Evolutionary conservation across 495 filamentous ascomycete species (phyloP).

Genomic region (Alectoria sarmentosa): DNA sequence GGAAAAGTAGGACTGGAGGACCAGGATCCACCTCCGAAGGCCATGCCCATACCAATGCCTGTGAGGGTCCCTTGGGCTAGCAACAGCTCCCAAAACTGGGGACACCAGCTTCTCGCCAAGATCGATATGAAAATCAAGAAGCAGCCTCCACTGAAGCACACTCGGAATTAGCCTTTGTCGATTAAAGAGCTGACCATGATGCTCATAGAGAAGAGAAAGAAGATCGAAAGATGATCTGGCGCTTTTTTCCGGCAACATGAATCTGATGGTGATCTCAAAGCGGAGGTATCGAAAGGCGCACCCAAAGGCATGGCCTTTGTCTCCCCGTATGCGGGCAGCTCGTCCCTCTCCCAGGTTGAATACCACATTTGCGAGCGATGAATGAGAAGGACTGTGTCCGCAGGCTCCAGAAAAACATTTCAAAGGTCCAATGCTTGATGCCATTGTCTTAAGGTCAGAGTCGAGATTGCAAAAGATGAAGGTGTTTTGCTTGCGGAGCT

Average conservation of each 20-base stretch:
- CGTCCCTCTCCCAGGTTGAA: conserved; percentile 12
- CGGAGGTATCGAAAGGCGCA: no score
- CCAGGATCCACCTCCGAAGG: conserved; percentile 56
- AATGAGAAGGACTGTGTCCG: neutral
- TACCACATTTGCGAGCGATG: neutral
- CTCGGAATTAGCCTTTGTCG: conserved; percentile 21
- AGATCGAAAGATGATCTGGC: no score
- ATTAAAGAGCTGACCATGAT: no score
- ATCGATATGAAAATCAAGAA: conserved; percentile 57
- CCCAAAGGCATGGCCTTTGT: no score
- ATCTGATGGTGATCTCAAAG: no score
- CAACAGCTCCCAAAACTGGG: conserved; percentile 65
- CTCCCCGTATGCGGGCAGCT: no score
- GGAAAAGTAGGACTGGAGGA: conserved; percentile 1
- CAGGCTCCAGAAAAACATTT: neutral
- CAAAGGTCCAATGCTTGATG: neutral
- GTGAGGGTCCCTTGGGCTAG: conserved; percentile 68
- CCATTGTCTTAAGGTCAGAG: neutral
- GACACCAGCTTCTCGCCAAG: conserved; percentile 60
- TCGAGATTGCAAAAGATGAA: conserved; percentile 7
- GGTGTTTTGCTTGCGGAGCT: conserved; percentile 7
- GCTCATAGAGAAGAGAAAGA: no score
- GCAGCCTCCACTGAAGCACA: conserved; percentile 43
- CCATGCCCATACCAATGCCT: conserved; percentile 64
- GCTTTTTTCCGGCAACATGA: no score